Evolutionary conservation across 164 flowering plant species (phyloP).

Genomic region (Paratinospora sagittata): DNA sequence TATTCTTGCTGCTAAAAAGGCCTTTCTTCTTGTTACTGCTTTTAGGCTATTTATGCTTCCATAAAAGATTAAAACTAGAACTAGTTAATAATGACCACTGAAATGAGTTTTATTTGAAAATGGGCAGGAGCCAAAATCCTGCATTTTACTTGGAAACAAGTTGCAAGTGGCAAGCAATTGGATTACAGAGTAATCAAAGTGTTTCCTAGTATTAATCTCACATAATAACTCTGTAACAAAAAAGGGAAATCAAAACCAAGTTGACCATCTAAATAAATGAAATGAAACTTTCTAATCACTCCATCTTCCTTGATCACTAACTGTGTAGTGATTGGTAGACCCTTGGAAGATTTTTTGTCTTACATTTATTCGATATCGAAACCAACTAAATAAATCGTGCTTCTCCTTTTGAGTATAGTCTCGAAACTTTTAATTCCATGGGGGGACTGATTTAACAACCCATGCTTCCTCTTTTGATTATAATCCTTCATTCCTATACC

Average conservation of each 20-base stretch:
- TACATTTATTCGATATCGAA: too few relatives aligned
- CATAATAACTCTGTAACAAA: conserved; percentile 2
- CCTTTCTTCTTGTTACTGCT: not conserved
- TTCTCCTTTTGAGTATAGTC: not conserved
- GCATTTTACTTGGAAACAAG: not conserved
- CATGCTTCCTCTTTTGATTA: not conserved
- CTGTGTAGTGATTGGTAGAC: not conserved
- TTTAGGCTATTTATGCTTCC: not conserved
- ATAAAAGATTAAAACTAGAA: too few relatives aligned
- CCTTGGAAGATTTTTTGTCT: not conserved
- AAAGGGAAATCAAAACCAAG: not conserved
- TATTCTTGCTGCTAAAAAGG: not conserved
- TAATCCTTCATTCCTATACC: not conserved
- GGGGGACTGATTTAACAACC: not conserved
- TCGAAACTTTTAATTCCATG: not conserved
- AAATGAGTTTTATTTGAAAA: not conserved
- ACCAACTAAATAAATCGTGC: not conserved
- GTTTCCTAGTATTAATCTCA: not conserved
- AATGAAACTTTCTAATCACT: not conserved
- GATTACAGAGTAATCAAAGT: not conserved
- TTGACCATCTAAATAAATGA: not conserved
- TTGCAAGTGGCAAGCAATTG: not conserved
- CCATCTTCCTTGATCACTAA: not conserved
- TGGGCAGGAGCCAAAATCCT: not conserved
- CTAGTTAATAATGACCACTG: not conserved